phyloP scores from a whole-genome alignment of 73 alveolate genomes.

The Tetrahymena borealis region DNA sequence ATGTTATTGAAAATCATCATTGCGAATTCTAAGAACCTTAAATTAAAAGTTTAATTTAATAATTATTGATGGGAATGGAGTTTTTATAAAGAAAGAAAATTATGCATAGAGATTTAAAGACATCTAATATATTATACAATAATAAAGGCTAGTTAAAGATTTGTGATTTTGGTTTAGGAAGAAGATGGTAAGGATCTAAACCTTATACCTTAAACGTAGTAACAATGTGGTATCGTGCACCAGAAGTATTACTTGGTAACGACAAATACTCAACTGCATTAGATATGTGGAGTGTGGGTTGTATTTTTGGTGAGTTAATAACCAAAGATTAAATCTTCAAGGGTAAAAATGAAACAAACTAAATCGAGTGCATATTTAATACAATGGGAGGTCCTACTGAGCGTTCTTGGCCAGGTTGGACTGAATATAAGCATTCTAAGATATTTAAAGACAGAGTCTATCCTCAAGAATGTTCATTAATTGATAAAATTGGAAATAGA shows the following conservation, averaged over 20 bases:
- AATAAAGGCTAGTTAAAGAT: slow-evolving; percentile 66
- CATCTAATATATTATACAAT: slow-evolving; percentile 62
- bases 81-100: slow-evolving; percentile 58
- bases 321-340: slow-evolving; percentile 38
- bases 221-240: slow-evolving; percentile 94
- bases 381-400: slow-evolving; percentile 92
- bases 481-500: neutral
- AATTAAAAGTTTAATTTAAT: slow-evolving; percentile 21
- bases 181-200: slow-evolving; percentile 33
- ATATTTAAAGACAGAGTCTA: neutral
- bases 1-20: slow-evolving; percentile 47
- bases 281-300: slow-evolving; percentile 57
- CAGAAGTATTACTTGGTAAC: slow-evolving; percentile 80
- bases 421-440: neutral
- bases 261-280: slow-evolving; percentile 66
- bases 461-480: neutral
- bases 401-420: slow-evolving; percentile 78
- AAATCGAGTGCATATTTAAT: slow-evolving; percentile 62
- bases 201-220: slow-evolving; percentile 74
- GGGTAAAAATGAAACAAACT: slow-evolving; percentile 8
- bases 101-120: slow-evolving; percentile 77
- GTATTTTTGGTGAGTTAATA: slow-evolving; percentile 43
- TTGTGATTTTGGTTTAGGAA: slow-evolving; percentile 77
- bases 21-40: slow-evolving; percentile 16
- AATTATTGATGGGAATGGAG: slow-evolving; percentile 56